Evolutionary conservation across 2,329 filamentous ascomycete genomes (phyloP).

Genomic region (Aspergillus melleus): DNA sequence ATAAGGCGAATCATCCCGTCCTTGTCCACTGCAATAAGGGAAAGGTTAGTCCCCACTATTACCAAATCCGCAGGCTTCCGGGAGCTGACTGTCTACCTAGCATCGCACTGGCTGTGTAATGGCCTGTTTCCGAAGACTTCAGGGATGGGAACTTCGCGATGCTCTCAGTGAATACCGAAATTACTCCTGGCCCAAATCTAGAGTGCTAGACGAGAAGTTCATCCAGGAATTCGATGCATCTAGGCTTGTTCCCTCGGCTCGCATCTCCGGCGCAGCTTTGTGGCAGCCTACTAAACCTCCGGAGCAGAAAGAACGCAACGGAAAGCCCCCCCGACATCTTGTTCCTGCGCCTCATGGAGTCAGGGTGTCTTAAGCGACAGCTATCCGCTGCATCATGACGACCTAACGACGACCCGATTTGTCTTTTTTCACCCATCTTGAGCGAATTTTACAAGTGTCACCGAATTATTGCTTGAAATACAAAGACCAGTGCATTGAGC

Average conservation of each 20-base stretch:
- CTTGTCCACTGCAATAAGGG: constrained; percentile 93
- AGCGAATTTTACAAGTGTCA: neutral
- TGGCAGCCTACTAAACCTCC: constrained; percentile 15
- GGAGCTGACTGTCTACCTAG: constrained; percentile 39
- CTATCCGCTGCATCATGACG: neutral
- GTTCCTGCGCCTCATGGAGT: constrained; percentile 6
- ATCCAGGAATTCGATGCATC: constrained; percentile 28
- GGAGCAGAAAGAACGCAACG: constrained; percentile 3
- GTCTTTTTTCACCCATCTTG: neutral
- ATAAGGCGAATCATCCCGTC: constrained; percentile 73
- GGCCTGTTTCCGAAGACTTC: constrained; percentile 72
- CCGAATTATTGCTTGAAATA: neutral
- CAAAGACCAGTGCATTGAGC: neutral
- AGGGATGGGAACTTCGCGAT: constrained; percentile 63
- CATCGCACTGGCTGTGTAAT: constrained; percentile 91
- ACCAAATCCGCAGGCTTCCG: neutral
- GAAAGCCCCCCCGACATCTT: constrained; percentile 7
- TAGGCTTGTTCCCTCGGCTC: constrained; percentile 19
- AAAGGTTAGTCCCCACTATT: constrained; percentile 54
- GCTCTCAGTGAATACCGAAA: constrained; percentile 72
- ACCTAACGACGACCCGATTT: neutral
- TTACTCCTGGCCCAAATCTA: constrained; percentile 56
- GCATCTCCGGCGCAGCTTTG: constrained; percentile 16
- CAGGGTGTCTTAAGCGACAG: neutral
- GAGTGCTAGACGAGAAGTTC: constrained; percentile 35